phyloP scores from a whole-genome alignment of 2,329 filamentous ascomycete genomes.

The Cladobotryum mycophilum region DNA sequence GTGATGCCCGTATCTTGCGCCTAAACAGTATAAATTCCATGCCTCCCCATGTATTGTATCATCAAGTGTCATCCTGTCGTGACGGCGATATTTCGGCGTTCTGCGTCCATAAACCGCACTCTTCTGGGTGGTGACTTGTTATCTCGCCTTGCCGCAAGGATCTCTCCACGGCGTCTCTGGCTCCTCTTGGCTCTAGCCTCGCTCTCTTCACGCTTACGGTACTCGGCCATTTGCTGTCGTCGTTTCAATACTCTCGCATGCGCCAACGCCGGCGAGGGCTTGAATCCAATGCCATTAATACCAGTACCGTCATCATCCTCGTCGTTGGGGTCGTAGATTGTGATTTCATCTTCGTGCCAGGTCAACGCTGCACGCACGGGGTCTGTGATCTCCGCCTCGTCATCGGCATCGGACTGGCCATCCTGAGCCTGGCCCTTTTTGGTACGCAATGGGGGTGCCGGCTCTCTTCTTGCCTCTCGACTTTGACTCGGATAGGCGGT shows the following conservation, averaged over 20 bases:
- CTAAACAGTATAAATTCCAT: no score
- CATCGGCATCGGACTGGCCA: slow-evolving; percentile 22
- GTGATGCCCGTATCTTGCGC: no score
- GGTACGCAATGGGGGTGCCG: slow-evolving; percentile 32
- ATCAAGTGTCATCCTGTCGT: slow-evolving; percentile 23
- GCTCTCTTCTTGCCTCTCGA: slow-evolving; percentile 29
- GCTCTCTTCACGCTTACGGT: slow-evolving; percentile 53
- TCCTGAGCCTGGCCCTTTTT: slow-evolving; percentile 19
- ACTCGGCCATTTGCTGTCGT: slow-evolving; percentile 56
- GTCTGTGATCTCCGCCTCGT: slow-evolving; percentile 38
- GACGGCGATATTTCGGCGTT: slow-evolving; percentile 26
- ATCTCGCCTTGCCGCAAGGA: slow-evolving; percentile 20
- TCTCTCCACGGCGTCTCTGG: slow-evolving; percentile 39
- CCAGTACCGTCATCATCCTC: slow-evolving; percentile 61
- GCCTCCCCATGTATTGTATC: neutral
- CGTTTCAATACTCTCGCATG: slow-evolving; percentile 51
- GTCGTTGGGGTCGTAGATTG: slow-evolving; percentile 58
- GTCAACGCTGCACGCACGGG: slow-evolving; percentile 54
- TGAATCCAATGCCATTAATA: slow-evolving; percentile 63
- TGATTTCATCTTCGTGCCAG: slow-evolving; percentile 64
- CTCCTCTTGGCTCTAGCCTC: slow-evolving; percentile 53
- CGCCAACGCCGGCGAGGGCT: slow-evolving; percentile 55
- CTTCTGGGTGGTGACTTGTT: slow-evolving; percentile 25
- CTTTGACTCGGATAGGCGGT: slow-evolving; percentile 33
- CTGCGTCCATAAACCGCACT: slow-evolving; percentile 36